Evolutionary conservation across 805 yeast genomes (phyloP).

Genomic region (Cyberlindnera veronae): DNA sequence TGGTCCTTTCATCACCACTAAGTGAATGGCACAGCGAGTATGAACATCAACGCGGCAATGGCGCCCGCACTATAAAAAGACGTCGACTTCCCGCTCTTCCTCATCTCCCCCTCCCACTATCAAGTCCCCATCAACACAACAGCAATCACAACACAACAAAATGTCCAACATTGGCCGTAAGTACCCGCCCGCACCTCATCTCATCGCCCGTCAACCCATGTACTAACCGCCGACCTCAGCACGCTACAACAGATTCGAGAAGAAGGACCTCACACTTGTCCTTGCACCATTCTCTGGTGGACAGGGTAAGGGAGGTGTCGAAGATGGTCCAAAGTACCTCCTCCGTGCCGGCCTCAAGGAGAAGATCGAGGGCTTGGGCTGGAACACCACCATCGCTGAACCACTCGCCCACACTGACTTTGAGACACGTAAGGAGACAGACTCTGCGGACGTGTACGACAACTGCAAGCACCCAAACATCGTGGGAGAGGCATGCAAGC

Average conservation of each 20-base stretch:
- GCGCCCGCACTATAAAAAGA: constrained; percentile 6
- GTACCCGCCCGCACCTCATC: constrained; percentile 2
- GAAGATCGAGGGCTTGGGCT: constrained; percentile 66
- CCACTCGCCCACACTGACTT: constrained; percentile 52
- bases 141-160: neutral
- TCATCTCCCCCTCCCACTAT: neutral
- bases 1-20: constrained; percentile 15
- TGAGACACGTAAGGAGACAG: constrained; percentile 37
- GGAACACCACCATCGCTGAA: constrained; percentile 53
- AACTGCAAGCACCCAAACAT: constrained; percentile 68
- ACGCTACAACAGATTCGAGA: constrained; percentile 50
- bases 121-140: neutral
- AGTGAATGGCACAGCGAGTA: constrained; percentile 30
- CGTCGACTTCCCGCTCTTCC: constrained; percentile 1
- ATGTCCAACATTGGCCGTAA: constrained; percentile 9
- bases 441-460: constrained; percentile 48
- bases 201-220: neutral
- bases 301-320: constrained; percentile 92
- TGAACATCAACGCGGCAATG: constrained; percentile 11
- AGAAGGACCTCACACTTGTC: constrained; percentile 61
- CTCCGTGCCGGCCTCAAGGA: constrained; percentile 65
- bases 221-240: constrained; percentile 15
- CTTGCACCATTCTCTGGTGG: constrained; percentile 96
- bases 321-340: constrained; percentile 84
- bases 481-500: constrained; percentile 70